Evolutionary conservation across 2,329 filamentous ascomycete species (phyloP), one percentile per base, ranked within the genome.

Genomic region (Talaromyces amestolkiae): DNA sequence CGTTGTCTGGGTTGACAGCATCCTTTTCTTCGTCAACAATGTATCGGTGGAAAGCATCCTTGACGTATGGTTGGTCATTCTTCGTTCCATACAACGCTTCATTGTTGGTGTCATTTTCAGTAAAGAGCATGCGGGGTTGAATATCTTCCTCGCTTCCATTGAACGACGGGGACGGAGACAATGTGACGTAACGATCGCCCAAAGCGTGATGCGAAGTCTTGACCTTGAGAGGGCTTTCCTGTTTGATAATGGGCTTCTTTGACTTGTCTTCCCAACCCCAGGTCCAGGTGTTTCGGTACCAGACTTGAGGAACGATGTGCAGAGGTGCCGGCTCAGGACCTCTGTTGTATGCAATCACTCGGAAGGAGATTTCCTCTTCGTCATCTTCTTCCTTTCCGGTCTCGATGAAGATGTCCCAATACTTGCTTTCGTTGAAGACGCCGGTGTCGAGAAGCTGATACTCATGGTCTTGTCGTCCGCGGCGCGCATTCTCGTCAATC

Each of bases 361-460:
- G 91, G 82, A 97, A 98, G 35, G 96, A 83, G 13, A 98, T 83
- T 80, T 97, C 92, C 33, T 98, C 93, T 24, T 92, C 89, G 72
- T 97, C 91, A 68, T 97, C 89, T n/a, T 86, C 85, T 76, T 97
- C 94, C 80, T 98, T 98, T 65, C 93, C 94, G 7, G 91, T 96
- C 80, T 98, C 94, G 69, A 98, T 97, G 75, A 93, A 91, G 71
- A 97, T 97, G 76, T 98, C 94, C 91, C 93, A 98, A 81, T 98
- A 98, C 69, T 89, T 84, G 79, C 96, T 86, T 58, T 97, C 91
- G 58, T 95, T 87, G 75, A 98, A 98, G 61, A 90, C 84, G 49
- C 90, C 92, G 0, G 93, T 97, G 76, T 98, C 94, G 63, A 93
- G 84, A 64, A 98, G 87, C 77, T 97, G 94, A 79, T 97, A 98